A percentile compares a stretch with the other conserved stretches of the same genome.
Evolutionary conservation across 2,329 filamentous ascomycete species (phyloP).

Genomic region (Leptographium galeiforme): DNA sequence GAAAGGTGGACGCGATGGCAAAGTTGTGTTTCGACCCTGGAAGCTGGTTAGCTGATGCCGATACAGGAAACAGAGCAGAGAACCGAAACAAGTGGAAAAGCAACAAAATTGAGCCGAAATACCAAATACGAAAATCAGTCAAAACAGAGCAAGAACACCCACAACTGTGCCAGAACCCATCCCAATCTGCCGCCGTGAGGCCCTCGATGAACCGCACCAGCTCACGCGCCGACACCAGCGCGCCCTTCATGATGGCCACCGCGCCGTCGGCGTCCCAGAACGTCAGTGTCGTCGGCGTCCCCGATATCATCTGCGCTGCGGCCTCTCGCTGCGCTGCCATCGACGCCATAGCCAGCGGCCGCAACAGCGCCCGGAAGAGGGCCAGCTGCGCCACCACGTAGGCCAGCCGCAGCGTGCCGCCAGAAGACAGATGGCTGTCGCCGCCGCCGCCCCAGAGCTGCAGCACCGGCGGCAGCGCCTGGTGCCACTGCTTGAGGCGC

Average conservation of each 20-base stretch:
- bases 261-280: background rate
- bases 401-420: background rate
- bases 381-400: conserved; percentile 2
- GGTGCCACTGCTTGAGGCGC: conserved; percentile 2
- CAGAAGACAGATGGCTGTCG: background rate
- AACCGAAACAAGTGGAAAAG: background rate
- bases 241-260: background rate
- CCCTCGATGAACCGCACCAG: conserved; percentile 2
- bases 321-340: background rate
- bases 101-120: too few species aligned
- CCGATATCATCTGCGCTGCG: too few species aligned
- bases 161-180: conserved; percentile 6
- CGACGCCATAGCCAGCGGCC: conserved; percentile 1
- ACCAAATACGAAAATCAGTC: background rate
- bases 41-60: background rate
- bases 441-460: background rate
- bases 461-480: background rate
- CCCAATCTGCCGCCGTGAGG: conserved; percentile 5
- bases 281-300: background rate
- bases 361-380: conserved; percentile 2
- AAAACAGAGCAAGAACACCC: background rate
- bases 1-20: conserved; percentile 1
- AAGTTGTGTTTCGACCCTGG: conserved; percentile 5
- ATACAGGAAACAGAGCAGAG: too few species aligned
- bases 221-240: background rate